Conservation (phyloP, 2,329 filamentous ascomycete genomes). For the Colletotrichum chrysophilum region DNA sequence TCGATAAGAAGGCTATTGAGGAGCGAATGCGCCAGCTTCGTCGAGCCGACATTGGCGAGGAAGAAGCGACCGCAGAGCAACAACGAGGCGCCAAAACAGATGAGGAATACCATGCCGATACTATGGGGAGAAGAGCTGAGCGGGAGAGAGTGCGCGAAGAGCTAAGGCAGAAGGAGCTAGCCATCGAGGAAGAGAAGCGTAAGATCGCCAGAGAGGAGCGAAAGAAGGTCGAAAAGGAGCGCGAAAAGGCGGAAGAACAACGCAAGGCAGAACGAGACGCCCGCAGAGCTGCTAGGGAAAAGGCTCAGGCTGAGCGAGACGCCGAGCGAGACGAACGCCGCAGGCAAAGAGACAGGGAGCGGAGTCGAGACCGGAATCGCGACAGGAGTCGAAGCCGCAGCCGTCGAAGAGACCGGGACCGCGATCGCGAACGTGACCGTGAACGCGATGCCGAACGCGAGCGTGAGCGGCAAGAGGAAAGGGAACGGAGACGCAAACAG, state of each 20-base stretch:
- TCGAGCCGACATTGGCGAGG: conserved; percentile 70
- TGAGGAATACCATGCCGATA: conserved; percentile 74
- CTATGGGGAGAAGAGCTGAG: conserved; percentile 62
- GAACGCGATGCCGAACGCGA: conserved; percentile 35
- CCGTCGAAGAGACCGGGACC: conserved; percentile 28
- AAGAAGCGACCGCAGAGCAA: conserved; percentile 70
- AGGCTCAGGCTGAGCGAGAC: conserved; percentile 50
- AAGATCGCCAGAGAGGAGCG: conserved; percentile 63
- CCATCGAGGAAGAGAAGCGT: conserved; percentile 66
- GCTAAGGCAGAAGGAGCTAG: conserved; percentile 61
- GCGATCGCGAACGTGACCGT: conserved; percentile 33
- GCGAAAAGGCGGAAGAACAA: conserved; percentile 54
- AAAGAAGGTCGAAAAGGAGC: conserved; percentile 52
- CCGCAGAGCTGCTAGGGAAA: conserved; percentile 46
- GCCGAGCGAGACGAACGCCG: conserved; percentile 61
- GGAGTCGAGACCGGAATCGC: conserved; percentile 40
- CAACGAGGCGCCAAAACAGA: conserved; percentile 73
- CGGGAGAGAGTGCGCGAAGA: conserved; percentile 68
- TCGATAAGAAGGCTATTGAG: conserved; percentile 73
- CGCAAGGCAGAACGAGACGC: conserved; percentile 57
- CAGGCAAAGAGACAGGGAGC: conserved; percentile 44
- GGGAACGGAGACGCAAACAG: conserved; percentile 38
- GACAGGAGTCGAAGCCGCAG: conserved; percentile 25
- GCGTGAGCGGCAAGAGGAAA: conserved; percentile 29
- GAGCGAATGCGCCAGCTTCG: conserved; percentile 72